Evolutionary conservation across 768 basidiomycete species (phyloP).

Genomic region (Cystobasidiopsis lactophilus): DNA sequence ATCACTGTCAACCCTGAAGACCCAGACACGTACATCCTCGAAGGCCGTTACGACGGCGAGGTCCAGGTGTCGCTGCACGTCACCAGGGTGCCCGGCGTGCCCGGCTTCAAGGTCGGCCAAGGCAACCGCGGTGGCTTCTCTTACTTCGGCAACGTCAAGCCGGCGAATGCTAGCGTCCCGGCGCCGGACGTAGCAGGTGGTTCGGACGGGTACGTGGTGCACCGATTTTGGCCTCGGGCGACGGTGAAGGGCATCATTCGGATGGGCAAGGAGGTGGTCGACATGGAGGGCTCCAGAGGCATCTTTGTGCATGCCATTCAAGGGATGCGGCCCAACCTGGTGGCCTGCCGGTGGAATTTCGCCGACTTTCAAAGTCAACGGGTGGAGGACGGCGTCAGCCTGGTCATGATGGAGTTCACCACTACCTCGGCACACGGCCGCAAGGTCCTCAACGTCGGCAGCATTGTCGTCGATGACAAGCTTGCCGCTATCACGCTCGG

Average conservation of each 20-base stretch:
- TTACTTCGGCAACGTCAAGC: constrained; percentile 40
- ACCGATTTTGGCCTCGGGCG: constrained; percentile 23
- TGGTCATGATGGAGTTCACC: constrained; percentile 87
- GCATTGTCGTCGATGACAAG: constrained; percentile 57
- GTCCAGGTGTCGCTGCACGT: constrained; percentile 59
- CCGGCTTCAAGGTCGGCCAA: constrained; percentile 78
- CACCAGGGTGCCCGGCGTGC: constrained; percentile 41
- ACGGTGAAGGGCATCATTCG: constrained; percentile 16
- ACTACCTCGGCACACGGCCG: constrained; percentile 59
- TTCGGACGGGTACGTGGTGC: constrained; percentile 23
- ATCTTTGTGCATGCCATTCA: constrained; percentile 94
- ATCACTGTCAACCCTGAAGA: constrained; percentile 44
- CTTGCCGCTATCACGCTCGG: constrained; percentile 46
- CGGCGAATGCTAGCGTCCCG: not conserved
- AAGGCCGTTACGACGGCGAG: constrained; percentile 54
- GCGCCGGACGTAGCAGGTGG: constrained; percentile 15
- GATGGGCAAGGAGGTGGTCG: constrained; percentile 14
- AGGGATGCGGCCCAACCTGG: constrained; percentile 86
- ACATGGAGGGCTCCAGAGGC: constrained; percentile 30
- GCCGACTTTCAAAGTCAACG: constrained; percentile 66
- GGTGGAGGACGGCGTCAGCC: constrained; percentile 43
- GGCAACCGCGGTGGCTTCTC: constrained; percentile 73
- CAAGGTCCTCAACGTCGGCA: constrained; percentile 59
- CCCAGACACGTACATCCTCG: constrained; percentile 56
- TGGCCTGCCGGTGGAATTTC: constrained; percentile 91